Evolutionary conservation across 441 rosid genomes (phyloP), one percentile per base, ranked within the genome.

Genomic region (Bruguiera hainesii): DNA sequence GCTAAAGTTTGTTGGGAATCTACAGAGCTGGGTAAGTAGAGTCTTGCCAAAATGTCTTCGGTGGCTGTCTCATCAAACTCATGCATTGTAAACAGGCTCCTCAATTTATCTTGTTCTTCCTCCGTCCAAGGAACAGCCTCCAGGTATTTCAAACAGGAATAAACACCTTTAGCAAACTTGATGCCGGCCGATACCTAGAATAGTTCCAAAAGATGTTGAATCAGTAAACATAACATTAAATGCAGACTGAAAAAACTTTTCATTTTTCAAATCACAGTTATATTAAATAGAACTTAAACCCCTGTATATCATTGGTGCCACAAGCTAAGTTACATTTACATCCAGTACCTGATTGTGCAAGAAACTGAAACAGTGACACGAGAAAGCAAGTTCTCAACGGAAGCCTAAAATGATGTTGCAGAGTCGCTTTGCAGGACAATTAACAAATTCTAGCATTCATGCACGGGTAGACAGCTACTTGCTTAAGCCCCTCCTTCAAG

Each of bases 41-140:
- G 79, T 74, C 98, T 89, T 5, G 83, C 86, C 61, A 84, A 70
- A 66, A 90, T 90, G 51, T 90, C 93, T 46, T 71, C 68, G 13
- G 80, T 75, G 56, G 84, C 80, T 68, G 76, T 75, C 60, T 76
- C 82, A 35, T 84, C 93, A 28, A 90, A 93, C 56, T 75, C 80
- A 65, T 81, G 76, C 69, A 79, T 72, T 28, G 78, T 63, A 73
- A 90, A 75, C 53, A 87, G 50, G 69, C 71, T 74, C 75, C 94
- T 82, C 70, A 93, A 64, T 67, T 86, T 90, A 67, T 93, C 92
- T 79, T 90, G 96, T 82, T 89, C 97, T 37, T 89, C 97, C 77
- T 90, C 98, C 1, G 90, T 85, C 96, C 98, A 93, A 11, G 94
- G 97, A 84, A 90, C 91, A 76, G 83, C 96, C 76, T 89, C 97